A percentile compares a stretch with the other conserved stretches of the same genome.
phyloP scores from a whole-genome alignment of 1,139 yeast genomes.

The Sugiyamaella japonica region DNA sequence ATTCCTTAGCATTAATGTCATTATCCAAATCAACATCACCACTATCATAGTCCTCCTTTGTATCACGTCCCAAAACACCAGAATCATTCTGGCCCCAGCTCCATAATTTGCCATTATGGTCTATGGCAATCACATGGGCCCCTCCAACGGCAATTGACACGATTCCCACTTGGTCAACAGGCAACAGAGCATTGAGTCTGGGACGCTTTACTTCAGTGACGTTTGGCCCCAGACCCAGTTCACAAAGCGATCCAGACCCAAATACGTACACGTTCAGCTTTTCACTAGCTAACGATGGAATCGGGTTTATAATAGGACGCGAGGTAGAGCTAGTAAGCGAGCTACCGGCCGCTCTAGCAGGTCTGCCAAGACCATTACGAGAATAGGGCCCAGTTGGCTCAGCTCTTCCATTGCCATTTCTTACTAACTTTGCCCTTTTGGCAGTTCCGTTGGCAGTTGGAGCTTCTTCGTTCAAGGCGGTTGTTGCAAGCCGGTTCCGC shows the following conservation, averaged over 20 bases:
- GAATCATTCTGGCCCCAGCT: constrained; percentile 98
- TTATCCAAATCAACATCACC: constrained; percentile 76
- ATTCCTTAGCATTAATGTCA: constrained; percentile 80
- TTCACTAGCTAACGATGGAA: constrained; percentile 46
- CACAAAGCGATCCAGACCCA: constrained; percentile 98
- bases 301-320: constrained; percentile 27
- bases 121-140: constrained; percentile 87
- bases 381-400: constrained; percentile 1
- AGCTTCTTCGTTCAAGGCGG: neutral
- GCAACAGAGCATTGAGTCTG: constrained; percentile 75
- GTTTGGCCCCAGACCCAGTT: constrained; percentile 89
- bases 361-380: constrained; percentile 5
- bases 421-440: constrained; percentile 11
- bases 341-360: constrained; percentile 43
- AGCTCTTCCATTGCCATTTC: neutral
- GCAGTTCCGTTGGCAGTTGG: constrained; percentile 2
- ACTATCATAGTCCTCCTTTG: constrained; percentile 52
- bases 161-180: constrained; percentile 60
- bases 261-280: constrained; percentile 81
- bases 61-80: constrained; percentile 88
- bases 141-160: constrained; percentile 94
- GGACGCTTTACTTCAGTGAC: constrained; percentile 96
- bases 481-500: constrained; percentile 3
- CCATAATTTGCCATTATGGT: constrained; percentile 73
- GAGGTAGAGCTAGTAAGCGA: constrained; percentile 52